phyloP scores from a whole-genome alignment of 2,329 filamentous ascomycete species.

The Colletotrichum liriopes region DNA sequence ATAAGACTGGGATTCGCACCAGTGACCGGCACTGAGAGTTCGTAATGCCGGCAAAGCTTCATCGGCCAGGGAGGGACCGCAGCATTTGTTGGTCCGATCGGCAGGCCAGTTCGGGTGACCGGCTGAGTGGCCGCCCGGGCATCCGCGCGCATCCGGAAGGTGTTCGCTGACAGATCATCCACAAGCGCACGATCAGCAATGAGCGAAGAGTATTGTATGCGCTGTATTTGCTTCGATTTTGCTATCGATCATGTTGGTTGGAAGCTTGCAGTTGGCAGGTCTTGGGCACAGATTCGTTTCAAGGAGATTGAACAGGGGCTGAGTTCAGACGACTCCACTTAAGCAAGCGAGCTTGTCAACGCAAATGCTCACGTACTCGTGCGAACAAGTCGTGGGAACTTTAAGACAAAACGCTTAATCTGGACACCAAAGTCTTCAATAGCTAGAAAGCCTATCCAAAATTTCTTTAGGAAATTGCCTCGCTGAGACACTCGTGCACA shows the following conservation, averaged over 20 bases:
- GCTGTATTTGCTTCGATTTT: neutral
- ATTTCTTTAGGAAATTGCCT: too few species aligned
- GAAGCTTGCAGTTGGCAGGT: neutral
- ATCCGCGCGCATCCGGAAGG: neutral
- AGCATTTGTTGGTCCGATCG: neutral
- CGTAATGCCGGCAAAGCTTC: neutral
- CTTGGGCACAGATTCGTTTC: conserved; percentile 13
- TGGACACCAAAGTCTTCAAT: too few species aligned
- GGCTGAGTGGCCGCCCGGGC: neutral
- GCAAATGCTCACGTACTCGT: too few species aligned
- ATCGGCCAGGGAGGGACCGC: too few species aligned
- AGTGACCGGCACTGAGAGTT: neutral
- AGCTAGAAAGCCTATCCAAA: too few species aligned
- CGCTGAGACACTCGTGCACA: too few species aligned
- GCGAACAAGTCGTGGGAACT: too few species aligned
- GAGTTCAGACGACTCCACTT: conserved; percentile 21
- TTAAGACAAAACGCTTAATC: too few species aligned
- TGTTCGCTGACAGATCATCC: too few species aligned
- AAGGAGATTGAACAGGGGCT: conserved; percentile 21
- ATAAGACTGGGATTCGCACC: neutral
- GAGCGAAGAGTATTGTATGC: neutral
- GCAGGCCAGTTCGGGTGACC: conserved; percentile 15
- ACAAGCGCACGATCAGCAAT: neutral
- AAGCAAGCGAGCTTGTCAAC: neutral
- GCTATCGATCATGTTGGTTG: neutral